Percentiles rank a stretch among this genome's conserved stretches.
phyloP scores from a whole-genome alignment of 768 basidiomycete species.

The Boletus edulis region DNA sequence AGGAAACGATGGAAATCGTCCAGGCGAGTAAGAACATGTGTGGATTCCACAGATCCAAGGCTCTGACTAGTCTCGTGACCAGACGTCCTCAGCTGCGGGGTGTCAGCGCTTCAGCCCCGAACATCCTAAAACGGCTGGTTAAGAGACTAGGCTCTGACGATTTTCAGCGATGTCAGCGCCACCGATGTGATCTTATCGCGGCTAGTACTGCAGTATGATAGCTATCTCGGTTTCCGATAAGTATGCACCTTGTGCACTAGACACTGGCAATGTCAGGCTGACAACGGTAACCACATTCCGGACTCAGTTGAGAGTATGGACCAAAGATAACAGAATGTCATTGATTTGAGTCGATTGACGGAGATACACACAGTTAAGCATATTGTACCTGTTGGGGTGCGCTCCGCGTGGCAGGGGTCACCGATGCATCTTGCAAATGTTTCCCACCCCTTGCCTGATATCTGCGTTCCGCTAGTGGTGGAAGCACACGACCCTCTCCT shows the following conservation, averaged over 20 bases:
- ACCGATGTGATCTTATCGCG: neutral
- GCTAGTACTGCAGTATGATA: too few relatives aligned
- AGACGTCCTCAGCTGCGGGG: too few relatives aligned
- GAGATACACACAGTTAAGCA: constrained; percentile 2
- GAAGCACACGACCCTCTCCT: constrained; percentile 22
- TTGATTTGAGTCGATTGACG: constrained; percentile 2
- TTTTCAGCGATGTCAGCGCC: too few relatives aligned
- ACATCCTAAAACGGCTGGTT: too few relatives aligned
- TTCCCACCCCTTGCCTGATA: constrained; percentile 8
- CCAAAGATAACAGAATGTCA: neutral
- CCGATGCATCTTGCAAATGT: neutral
- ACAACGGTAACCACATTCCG: neutral
- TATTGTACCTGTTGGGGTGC: constrained; percentile 1
- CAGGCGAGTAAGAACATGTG: too few relatives aligned
- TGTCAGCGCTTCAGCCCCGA: too few relatives aligned
- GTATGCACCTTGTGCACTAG: too few relatives aligned
- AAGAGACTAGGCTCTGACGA: too few relatives aligned
- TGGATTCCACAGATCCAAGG: too few relatives aligned
- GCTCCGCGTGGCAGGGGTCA: neutral
- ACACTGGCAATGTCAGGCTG: too few relatives aligned
- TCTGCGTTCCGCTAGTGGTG: constrained; percentile 17
- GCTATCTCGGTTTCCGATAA: neutral
- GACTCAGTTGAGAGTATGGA: neutral
- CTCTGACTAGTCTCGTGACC: too few relatives aligned
- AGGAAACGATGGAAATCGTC: too few relatives aligned